Evolutionary conservation across 176 grass and related monocot genomes (phyloP), one percentile per base, ranked within the genome.

Genomic region (Oryza rufipogon): DNA sequence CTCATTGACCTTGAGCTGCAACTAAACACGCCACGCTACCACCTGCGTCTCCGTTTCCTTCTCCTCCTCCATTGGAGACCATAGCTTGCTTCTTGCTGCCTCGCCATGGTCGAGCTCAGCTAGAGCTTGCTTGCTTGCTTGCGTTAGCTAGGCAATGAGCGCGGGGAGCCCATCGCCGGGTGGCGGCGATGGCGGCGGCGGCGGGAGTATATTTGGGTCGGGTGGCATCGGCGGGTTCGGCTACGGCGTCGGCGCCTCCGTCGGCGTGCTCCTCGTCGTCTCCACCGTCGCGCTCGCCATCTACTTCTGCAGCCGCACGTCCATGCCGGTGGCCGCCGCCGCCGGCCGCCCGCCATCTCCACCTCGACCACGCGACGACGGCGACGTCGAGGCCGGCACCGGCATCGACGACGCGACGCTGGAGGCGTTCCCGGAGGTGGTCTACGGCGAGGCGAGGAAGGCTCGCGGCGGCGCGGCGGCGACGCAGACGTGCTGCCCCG

Each of bases 181-280:
- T 0, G 20, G 28, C 17, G 20, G 28, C 19, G 46, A 1, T 42
- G 69, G 56, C 63, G 77, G 49, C 17, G 47, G 68, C 39, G 0
- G 4, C 38, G 75, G 84, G 13, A 17, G 4, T 63, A 63, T 89
- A 7, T 91, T 97, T 66, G 76, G 85, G 12, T 52, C 92, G 9
- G 76, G 80, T 73, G 82, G 85, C 19, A 79, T 86, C 74, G 30
- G 90, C 7, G 80, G 92, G 12, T 92, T 94, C 76, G 84, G 90
- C 17, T 97, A 91, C 67, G 90, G 92, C 80, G 36, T 94, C 23
- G 92, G 90, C 12, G 83, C 90, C 14, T 94, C 94, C 19, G 33
- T 97, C 36, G 92, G 92, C 81, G 81, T 97, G 73, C 92, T 92
- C 56, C 76, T 97, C 73, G 42, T 97, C 75, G 73, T 94, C 71